Conservation (phyloP, 129 eudicot genomes). For the Lactuca saligna region DNA sequence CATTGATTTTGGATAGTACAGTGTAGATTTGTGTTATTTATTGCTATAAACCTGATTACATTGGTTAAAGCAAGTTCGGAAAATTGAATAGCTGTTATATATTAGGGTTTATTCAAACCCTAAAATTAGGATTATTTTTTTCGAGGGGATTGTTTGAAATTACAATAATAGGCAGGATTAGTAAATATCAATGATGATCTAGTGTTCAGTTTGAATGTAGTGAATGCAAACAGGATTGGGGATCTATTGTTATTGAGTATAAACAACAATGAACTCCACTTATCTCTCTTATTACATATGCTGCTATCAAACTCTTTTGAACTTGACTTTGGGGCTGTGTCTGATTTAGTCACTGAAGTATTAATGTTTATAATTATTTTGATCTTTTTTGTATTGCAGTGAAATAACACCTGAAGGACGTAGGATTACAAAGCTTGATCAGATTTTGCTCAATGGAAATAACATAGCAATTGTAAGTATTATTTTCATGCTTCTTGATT, state of each 20-base stretch:
- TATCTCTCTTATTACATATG: neutral
- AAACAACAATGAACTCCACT: neutral
- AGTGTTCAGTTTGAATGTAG: neutral
- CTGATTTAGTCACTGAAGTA: no score
- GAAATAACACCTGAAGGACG: conserved; percentile 90
- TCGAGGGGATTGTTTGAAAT: neutral
- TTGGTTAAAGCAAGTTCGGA: conserved; percentile 1
- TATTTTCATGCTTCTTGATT: neutral
- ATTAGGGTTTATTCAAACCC: conserved; percentile 25
- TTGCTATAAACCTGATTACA: neutral
- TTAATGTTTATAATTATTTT: neutral
- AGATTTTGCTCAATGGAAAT: conserved; percentile 86
- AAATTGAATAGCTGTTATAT: neutral
- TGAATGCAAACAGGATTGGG: neutral
- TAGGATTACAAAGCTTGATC: conserved; percentile 81
- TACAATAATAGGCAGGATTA: neutral
- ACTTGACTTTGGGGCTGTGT: neutral
- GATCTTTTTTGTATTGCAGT: conserved; percentile 35
- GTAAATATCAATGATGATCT: neutral
- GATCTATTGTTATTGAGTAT: neutral
- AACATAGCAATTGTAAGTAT: conserved; percentile 87
- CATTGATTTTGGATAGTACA: neutral
- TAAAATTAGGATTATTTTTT: conserved; percentile 18
- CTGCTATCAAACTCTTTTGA: neutral
- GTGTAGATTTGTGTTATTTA: neutral